These are phyloP conservation scores for Zymoseptoria tritici DNA, from an alignment of 2,329 filamentous ascomycete genomes.

Conservation along the genomic window DNA sequence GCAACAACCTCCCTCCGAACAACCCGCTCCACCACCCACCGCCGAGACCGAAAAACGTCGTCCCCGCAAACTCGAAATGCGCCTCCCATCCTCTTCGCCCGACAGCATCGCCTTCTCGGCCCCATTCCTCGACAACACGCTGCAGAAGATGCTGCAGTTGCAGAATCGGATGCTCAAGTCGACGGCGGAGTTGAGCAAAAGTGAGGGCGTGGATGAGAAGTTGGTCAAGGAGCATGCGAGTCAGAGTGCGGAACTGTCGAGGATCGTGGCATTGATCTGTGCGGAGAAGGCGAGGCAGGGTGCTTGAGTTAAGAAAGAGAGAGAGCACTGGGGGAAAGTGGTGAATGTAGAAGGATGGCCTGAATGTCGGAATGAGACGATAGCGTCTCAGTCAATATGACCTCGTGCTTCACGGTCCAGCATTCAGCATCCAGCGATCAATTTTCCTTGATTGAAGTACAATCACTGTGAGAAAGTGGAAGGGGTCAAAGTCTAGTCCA, in stretches of 20 bases:
- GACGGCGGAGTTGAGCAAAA: slow-evolving; percentile 40
- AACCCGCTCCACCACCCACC: slow-evolving; percentile 15
- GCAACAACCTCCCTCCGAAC: slow-evolving; percentile 17
- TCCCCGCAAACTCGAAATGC: slow-evolving; percentile 45
- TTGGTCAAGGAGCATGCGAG: slow-evolving; percentile 44
- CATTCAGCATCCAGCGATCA: not conserved
- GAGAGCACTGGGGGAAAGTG: not conserved
- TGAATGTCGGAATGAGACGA: not conserved
- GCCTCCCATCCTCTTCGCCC: slow-evolving; percentile 32
- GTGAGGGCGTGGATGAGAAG: slow-evolving; percentile 39
- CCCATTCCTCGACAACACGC: slow-evolving; percentile 47
- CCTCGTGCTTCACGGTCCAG: too few relatives aligned
- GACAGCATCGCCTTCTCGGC: slow-evolving; percentile 44
- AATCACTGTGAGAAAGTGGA: not conserved
- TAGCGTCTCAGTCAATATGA: too few relatives aligned
- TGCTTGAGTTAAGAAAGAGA: slow-evolving; percentile 18
- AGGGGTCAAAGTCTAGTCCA: not conserved
- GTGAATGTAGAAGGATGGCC: not conserved
- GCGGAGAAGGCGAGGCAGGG: slow-evolving; percentile 47
- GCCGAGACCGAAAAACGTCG: slow-evolving; percentile 32
- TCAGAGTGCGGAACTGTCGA: slow-evolving; percentile 42
- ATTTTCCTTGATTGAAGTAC: not conserved
- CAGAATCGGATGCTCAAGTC: slow-evolving; percentile 45
- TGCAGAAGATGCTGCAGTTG: slow-evolving; percentile 43
- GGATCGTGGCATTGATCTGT: slow-evolving; percentile 46